A percentile compares a stretch with the other conserved stretches of the same genome.
phyloP scores from a whole-genome alignment of 75 land plant species.

The Ceratopteris richardii region DNA sequence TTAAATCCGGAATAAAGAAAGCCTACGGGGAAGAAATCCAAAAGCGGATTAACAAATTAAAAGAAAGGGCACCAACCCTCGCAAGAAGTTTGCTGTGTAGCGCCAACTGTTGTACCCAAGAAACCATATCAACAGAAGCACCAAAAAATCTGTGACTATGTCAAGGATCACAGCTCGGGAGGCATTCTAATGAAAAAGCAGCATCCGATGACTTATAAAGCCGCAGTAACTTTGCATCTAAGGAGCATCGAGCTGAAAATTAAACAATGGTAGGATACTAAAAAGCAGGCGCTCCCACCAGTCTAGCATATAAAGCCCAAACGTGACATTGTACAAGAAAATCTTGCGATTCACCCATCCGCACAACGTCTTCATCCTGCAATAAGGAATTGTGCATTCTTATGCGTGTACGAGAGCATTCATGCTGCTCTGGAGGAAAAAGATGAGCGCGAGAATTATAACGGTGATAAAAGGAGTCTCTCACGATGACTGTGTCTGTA shows the following conservation, averaged over 20 bases:
- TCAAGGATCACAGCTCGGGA: slow-evolving; percentile 2
- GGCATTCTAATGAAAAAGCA: no score
- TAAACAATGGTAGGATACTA: slow-evolving; percentile 30
- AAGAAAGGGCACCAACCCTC: slow-evolving; percentile 11
- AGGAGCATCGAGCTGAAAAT: not conserved
- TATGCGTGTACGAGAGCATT: no score
- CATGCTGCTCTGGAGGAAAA: no score
- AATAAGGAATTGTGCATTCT: no score
- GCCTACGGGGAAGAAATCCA: no score
- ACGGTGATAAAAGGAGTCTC: no score
- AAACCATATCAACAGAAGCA: slow-evolving; percentile 35
- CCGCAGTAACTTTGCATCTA: not conserved
- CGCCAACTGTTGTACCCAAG: slow-evolving; percentile 21
- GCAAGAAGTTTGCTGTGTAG: slow-evolving; percentile 14
- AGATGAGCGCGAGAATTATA: no score
- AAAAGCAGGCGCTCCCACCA: slow-evolving; percentile 61
- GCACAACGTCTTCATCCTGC: not conserved
- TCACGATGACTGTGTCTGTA: no score
- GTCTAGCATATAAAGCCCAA: slow-evolving; percentile 62
- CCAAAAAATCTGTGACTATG: slow-evolving; percentile 19
- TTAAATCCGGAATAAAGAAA: no score
- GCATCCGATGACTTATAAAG: no score
- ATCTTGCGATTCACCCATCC: slow-evolving; percentile 29
- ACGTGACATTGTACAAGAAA: slow-evolving; percentile 54
- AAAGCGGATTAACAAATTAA: no score